Conservation (phyloP, 225 moss, liverwort and hornwort genomes). For the Antitrichia curtipendula region DNA sequence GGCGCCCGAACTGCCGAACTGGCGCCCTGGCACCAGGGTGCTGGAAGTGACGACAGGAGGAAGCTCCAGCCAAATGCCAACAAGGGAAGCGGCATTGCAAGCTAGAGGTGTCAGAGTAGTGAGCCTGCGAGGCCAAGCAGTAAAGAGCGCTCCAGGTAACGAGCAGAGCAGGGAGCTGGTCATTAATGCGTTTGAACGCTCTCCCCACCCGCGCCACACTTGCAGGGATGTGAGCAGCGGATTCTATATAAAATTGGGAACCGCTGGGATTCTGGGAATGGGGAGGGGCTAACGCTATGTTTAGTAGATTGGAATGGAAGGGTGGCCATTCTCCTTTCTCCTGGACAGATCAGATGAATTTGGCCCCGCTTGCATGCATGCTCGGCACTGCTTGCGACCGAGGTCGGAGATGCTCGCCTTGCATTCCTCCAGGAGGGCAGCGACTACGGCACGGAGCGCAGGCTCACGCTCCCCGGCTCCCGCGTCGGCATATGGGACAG, state of each 20-base stretch:
- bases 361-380: not conserved
- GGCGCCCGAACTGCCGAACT: not conserved
- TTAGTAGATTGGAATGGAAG: not conserved
- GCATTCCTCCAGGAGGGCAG: not conserved
- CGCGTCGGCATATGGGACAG: not conserved
- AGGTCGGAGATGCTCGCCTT: not conserved
- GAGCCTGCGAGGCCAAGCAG: not conserved
- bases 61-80: not conserved
- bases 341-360: not conserved
- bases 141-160: not conserved
- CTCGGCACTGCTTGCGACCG: not conserved
- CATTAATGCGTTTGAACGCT: constrained; percentile 15
- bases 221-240: not conserved
- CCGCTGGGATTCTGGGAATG: not conserved
- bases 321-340: not conserved
- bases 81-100: not conserved
- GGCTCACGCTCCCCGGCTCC: not conserved
- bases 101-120: not conserved
- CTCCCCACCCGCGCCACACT: not conserved
- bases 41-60: not conserved
- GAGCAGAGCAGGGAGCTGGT: not conserved
- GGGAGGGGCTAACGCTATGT: not conserved
- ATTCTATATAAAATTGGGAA: not conserved
- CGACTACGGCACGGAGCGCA: not conserved
- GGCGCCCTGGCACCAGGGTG: not conserved